Conservation (phyloP, 2,329 filamentous ascomycete species). For the Kalmusia sp. region DNA sequence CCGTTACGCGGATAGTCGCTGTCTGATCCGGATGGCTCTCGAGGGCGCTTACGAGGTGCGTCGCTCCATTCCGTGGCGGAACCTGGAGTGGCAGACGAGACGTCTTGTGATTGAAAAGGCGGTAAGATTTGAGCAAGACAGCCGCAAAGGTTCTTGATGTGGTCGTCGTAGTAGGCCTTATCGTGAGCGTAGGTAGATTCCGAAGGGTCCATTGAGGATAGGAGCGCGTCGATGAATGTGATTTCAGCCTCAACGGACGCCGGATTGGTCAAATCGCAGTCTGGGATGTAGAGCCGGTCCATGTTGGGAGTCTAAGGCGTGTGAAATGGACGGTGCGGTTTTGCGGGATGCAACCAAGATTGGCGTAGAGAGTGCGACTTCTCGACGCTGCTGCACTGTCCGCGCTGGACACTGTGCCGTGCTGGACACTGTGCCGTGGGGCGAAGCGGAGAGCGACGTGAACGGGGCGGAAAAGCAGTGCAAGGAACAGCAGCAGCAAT, state of each 20-base stretch:
- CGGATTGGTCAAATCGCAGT: neutral
- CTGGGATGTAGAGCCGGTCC: constrained; percentile 1
- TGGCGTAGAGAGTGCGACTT: neutral
- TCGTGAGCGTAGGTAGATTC: neutral
- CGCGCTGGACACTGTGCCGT: no score
- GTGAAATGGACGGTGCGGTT: neutral
- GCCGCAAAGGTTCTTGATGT: neutral
- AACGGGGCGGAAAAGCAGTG: neutral
- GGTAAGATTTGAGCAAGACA: neutral
- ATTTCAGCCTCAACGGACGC: neutral
- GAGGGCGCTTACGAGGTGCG: constrained; percentile 32
- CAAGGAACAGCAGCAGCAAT: neutral
- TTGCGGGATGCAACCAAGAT: neutral
- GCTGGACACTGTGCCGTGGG: no score
- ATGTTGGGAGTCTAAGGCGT: neutral
- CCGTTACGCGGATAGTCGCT: constrained; percentile 26
- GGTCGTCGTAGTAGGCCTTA: neutral
- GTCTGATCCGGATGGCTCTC: constrained; percentile 30
- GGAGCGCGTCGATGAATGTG: neutral
- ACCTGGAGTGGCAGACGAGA: constrained; percentile 8
- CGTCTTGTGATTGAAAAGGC: neutral
- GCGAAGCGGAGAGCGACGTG: no score
- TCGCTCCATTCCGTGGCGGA: constrained; percentile 7
- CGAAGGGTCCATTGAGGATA: neutral
- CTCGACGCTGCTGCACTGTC: neutral